A percentile compares a stretch with the other conserved stretches of the same genome.
These are phyloP conservation scores for Metarhizium album DNA, from an alignment of 2,329 filamentous ascomycete species.

Conservation along the genomic window DNA sequence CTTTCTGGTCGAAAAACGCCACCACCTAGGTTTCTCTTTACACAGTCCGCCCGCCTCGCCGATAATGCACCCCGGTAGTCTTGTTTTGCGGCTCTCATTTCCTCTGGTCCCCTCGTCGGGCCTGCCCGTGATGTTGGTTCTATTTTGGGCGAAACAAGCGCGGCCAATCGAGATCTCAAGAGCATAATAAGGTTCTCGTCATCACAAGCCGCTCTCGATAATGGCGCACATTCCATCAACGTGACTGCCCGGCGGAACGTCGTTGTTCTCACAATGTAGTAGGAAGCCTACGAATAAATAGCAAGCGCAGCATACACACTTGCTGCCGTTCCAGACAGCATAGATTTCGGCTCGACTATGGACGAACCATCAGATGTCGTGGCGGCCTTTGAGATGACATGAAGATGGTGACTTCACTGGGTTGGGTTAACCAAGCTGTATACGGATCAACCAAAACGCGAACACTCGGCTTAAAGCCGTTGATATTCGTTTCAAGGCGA, in stretches of 20 bases:
- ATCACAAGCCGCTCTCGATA: neutral
- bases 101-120: neutral
- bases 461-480: neutral
- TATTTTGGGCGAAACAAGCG: neutral
- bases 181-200: neutral
- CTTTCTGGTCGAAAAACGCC: too few species aligned
- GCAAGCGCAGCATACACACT: neutral
- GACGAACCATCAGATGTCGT: neutral
- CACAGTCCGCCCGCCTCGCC: neutral
- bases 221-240: neutral
- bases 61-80: neutral
- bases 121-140: neutral
- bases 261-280: neutral
- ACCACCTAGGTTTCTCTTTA: neutral
- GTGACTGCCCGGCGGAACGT: neutral
- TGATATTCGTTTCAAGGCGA: slow-evolving; percentile 1
- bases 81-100: neutral
- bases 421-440: neutral
- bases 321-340: neutral
- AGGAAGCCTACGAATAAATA: neutral
- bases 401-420: neutral
- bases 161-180: neutral
- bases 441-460: neutral
- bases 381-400: slow-evolving; percentile 1
- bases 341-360: neutral